These are phyloP conservation scores for Perkinsela sp. DNA, from an alignment of 208 protist genomes.

Conservation along the genomic window DNA sequence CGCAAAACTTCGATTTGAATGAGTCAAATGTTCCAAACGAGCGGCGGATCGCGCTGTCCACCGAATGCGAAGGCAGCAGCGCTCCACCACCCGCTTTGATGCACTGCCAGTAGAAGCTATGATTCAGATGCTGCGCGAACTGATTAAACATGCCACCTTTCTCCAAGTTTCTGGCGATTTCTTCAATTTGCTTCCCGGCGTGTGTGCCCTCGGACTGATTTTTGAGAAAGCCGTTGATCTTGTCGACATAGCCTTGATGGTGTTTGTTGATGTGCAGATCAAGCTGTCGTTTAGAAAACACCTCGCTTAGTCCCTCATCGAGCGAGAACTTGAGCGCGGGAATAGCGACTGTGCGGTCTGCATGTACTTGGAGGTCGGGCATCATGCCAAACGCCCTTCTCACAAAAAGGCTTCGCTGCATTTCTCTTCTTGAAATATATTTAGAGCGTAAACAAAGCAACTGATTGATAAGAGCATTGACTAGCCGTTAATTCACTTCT, in stretches of 20 bases:
- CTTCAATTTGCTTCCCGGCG: constrained; percentile 36
- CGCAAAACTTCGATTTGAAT: constrained; percentile 56
- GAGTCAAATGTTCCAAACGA: constrained; percentile 45
- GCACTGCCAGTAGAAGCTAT: constrained; percentile 63
- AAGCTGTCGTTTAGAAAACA: constrained; percentile 38
- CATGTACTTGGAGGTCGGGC: background rate
- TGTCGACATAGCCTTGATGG: constrained; percentile 67
- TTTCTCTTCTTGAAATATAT: too few relatives aligned
- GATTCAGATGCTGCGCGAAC: constrained; percentile 71
- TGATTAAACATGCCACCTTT: constrained; percentile 57
- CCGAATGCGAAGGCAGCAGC: constrained; percentile 14
- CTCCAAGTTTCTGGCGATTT: constrained; percentile 19
- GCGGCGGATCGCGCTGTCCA: constrained; percentile 26
- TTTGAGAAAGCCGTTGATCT: constrained; percentile 41
- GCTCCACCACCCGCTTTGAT: constrained; percentile 24
- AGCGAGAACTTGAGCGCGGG: constrained; percentile 3
- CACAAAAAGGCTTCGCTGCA: too few relatives aligned
- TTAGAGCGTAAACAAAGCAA: too few relatives aligned
- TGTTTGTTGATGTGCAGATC: constrained; percentile 72
- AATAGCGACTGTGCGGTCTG: background rate
- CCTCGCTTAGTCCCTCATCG: constrained; percentile 4
- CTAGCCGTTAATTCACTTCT: too few relatives aligned
- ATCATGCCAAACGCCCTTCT: too few relatives aligned
- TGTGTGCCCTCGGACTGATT: constrained; percentile 11
- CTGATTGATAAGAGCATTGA: too few relatives aligned